These are phyloP conservation scores for Leishmania martiniquensis DNA, from an alignment of 208 protist genomes.

Conservation along the genomic window DNA sequence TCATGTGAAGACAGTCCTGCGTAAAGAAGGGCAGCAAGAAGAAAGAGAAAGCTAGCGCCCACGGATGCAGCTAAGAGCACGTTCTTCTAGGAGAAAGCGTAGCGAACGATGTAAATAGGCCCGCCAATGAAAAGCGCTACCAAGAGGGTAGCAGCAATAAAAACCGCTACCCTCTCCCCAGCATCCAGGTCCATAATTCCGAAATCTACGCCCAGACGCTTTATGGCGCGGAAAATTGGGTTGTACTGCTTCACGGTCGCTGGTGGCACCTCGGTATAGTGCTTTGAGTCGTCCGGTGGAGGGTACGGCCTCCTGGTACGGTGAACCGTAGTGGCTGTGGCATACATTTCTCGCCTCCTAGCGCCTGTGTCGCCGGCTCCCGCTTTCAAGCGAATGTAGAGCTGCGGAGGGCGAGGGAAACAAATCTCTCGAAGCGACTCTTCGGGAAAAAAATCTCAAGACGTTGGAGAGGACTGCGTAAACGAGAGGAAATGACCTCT, in stretches of 20 bases:
- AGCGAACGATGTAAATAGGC: constrained; percentile 31
- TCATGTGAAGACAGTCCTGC: not conserved
- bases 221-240: constrained; percentile 33
- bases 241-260: constrained; percentile 32
- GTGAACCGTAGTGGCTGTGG: constrained; percentile 16
- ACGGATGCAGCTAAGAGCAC: not conserved
- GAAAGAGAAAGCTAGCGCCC: not conserved
- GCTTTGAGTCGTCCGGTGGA: constrained; percentile 79
- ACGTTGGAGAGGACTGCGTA: not conserved
- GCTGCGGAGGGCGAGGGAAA: not conserved
- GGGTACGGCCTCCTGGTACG: constrained; percentile 56
- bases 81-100: constrained; percentile 17
- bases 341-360: constrained; percentile 17
- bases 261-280: constrained; percentile 60
- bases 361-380: not conserved
- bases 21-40: not conserved
- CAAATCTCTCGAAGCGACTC: not conserved
- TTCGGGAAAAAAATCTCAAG: not conserved
- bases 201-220: constrained; percentile 50
- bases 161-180: constrained; percentile 45
- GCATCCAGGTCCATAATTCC: constrained; percentile 55
- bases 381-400: not conserved
- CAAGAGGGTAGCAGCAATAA: constrained; percentile 36
- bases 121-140: constrained; percentile 30
- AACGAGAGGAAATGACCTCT: not conserved